phyloP scores from a whole-genome alignment of 768 basidiomycete species.

The Boletus eberwhitei region DNA sequence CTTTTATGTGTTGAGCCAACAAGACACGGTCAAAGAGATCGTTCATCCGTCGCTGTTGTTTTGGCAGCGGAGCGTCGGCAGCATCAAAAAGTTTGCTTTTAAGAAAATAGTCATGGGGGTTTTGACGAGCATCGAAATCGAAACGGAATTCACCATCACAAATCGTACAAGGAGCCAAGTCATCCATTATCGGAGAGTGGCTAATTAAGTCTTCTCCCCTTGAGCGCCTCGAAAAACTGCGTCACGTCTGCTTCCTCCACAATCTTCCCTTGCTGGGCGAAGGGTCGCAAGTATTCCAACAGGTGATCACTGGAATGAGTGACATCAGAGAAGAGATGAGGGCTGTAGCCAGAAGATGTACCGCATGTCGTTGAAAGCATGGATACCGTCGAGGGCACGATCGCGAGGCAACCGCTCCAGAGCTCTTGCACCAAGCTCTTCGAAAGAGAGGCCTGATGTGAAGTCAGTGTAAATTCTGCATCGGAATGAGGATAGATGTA shows the following conservation, averaged over 20 bases:
- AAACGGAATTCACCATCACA: not conserved
- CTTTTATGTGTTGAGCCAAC: too few species aligned
- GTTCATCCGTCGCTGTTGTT: too few species aligned
- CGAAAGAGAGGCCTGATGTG: slow-evolving; percentile 63
- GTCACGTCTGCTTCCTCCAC: slow-evolving; percentile 72
- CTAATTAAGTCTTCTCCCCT: slow-evolving; percentile 27
- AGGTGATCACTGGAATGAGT: slow-evolving; percentile 56
- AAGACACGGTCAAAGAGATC: too few species aligned
- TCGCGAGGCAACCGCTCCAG: slow-evolving; percentile 72
- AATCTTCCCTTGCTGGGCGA: slow-evolving; percentile 72
- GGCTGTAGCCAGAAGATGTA: slow-evolving; percentile 30
- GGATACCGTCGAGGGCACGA: slow-evolving; percentile 77
- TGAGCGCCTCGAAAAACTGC: slow-evolving; percentile 59
- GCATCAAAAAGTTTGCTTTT: too few species aligned
- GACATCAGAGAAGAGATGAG: not conserved
- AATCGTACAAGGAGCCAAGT: not conserved
- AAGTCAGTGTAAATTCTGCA: not conserved
- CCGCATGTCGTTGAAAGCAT: slow-evolving; percentile 83
- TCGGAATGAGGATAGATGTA: slow-evolving; percentile 16
- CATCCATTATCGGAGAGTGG: not conserved
- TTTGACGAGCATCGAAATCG: not conserved
- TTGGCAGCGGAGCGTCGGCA: too few species aligned
- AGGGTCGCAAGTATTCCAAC: slow-evolving; percentile 68
- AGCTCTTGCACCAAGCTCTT: slow-evolving; percentile 81
- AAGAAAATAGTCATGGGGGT: not conserved